Conservation (phyloP, 2,329 filamentous ascomycete genomes). For the Colletotrichum plurivorum region DNA sequence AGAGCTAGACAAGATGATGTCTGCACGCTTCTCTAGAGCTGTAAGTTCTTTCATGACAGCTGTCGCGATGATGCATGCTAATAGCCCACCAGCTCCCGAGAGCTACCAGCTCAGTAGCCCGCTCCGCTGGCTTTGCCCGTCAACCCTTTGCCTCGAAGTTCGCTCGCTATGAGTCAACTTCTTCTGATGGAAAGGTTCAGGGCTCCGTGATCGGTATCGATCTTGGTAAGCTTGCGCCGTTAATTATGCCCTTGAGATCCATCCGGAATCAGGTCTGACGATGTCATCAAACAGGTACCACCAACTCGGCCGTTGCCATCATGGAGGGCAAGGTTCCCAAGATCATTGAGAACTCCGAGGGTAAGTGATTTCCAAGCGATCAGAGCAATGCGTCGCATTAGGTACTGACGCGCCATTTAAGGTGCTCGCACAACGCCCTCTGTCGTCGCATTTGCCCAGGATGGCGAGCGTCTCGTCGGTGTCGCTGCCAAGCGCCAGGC, state of each 20-base stretch:
- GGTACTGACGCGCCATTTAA: constrained; percentile 56
- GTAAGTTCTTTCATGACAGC: constrained; percentile 66
- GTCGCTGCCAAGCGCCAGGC: constrained; percentile 98
- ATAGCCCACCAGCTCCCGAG: constrained; percentile 77
- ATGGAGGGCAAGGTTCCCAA: constrained; percentile 97
- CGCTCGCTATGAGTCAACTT: constrained; percentile 82
- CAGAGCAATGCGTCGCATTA: not conserved
- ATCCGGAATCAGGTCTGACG: constrained; percentile 11
- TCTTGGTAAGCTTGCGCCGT: constrained; percentile 74
- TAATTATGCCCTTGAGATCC: not conserved
- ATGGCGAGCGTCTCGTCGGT: constrained; percentile 96
- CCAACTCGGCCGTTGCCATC: constrained; percentile 96
- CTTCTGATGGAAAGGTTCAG: constrained; percentile 84
- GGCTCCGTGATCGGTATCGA: constrained; percentile 98
- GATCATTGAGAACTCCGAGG: constrained; percentile 98
- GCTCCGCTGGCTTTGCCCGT: constrained; percentile 76
- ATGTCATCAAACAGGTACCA: constrained; percentile 73
- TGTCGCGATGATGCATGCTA: constrained; percentile 42
- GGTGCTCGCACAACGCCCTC: constrained; percentile 93
- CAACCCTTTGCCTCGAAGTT: constrained; percentile 81
- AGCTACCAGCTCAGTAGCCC: constrained; percentile 77
- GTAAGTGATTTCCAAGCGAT: constrained; percentile 60
- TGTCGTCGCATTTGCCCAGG: constrained; percentile 94
- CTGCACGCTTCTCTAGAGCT: constrained; percentile 80
- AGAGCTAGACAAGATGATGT: constrained; percentile 72